A percentile compares a stretch with the other conserved stretches of the same genome.
phyloP scores from a whole-genome alignment of 2,329 filamentous ascomycete species.

The Aureobasidium melanogenum region DNA sequence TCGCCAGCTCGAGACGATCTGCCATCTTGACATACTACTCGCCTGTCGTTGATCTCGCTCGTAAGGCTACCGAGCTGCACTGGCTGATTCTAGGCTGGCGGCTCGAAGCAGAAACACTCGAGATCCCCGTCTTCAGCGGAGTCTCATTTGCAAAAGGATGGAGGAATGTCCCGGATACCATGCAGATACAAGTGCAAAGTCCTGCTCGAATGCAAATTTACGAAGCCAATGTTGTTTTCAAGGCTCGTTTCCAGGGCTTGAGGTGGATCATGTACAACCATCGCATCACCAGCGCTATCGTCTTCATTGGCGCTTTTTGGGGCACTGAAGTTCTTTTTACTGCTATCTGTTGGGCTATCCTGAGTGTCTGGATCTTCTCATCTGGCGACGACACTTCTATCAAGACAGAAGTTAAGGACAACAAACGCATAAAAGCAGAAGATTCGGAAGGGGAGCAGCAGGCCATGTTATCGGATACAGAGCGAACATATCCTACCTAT shows the following conservation, averaged over 20 bases:
- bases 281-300: slow-evolving; percentile 57
- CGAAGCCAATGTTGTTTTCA: slow-evolving; percentile 56
- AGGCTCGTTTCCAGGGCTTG: slow-evolving; percentile 66
- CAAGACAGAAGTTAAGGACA: slow-evolving; percentile 9
- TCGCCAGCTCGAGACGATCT: slow-evolving; percentile 55
- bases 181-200: slow-evolving; percentile 61
- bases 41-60: slow-evolving; percentile 53
- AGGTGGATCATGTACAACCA: slow-evolving; percentile 82
- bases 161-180: slow-evolving; percentile 43
- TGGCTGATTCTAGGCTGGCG: slow-evolving; percentile 61
- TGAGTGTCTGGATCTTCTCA: slow-evolving; percentile 36
- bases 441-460: slow-evolving; percentile 16
- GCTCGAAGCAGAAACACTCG: slow-evolving; percentile 54
- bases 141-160: slow-evolving; percentile 54
- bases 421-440: slow-evolving; percentile 20
- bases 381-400: slow-evolving; percentile 15
- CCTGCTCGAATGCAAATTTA: slow-evolving; percentile 68
- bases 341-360: slow-evolving; percentile 52
- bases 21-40: slow-evolving; percentile 75
- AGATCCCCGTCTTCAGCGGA: slow-evolving; percentile 63
- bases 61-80: slow-evolving; percentile 54
- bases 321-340: slow-evolving; percentile 60
- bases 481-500: slow-evolving; percentile 41
- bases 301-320: slow-evolving; percentile 71
- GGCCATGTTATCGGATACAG: slow-evolving; percentile 35